phyloP scores from a whole-genome alignment of 768 basidiomycete genomes.

The Tephrocybe sp. region DNA sequence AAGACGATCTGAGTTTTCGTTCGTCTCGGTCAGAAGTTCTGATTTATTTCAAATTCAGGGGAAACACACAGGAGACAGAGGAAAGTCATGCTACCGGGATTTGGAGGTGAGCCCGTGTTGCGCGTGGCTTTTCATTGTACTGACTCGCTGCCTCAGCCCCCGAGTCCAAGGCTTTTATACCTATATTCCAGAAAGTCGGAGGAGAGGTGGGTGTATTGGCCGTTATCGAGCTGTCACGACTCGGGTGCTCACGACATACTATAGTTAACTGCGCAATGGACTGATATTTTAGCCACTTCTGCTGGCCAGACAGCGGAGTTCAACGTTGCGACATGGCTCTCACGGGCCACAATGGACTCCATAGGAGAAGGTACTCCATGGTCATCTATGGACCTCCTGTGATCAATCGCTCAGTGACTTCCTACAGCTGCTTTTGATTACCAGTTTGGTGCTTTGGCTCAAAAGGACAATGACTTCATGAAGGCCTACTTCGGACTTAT shows the following conservation, averaged over 20 bases:
- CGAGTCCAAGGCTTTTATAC: conserved; percentile 50
- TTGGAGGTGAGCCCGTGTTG: conserved; percentile 38
- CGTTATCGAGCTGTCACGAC: not conserved
- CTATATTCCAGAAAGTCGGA: conserved; percentile 45
- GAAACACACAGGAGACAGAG: conserved; percentile 55
- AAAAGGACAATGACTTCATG: conserved; percentile 51
- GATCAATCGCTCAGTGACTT: no score
- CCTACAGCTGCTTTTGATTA: conserved; percentile 53
- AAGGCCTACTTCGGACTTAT: conserved; percentile 54
- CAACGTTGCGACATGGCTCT: conserved; percentile 52
- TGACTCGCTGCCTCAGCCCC: conserved; percentile 26
- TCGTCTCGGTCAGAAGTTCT: not conserved
- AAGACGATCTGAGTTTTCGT: conserved; percentile 5
- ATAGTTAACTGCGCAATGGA: conserved; percentile 52
- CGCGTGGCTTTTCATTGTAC: no score
- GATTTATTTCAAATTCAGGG: conserved; percentile 18
- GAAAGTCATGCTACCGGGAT: conserved; percentile 55
- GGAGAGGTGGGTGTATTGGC: conserved; percentile 35
- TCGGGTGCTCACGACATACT: not conserved
- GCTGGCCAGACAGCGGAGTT: conserved; percentile 39
- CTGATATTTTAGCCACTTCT: conserved; percentile 46
- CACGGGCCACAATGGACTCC: conserved; percentile 49
- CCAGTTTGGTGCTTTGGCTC: conserved; percentile 52
- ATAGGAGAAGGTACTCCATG: conserved; percentile 53
- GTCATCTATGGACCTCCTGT: no score